phyloP scores from a whole-genome alignment of 139 green algal species.

The Pycnococcus provasolii region DNA sequence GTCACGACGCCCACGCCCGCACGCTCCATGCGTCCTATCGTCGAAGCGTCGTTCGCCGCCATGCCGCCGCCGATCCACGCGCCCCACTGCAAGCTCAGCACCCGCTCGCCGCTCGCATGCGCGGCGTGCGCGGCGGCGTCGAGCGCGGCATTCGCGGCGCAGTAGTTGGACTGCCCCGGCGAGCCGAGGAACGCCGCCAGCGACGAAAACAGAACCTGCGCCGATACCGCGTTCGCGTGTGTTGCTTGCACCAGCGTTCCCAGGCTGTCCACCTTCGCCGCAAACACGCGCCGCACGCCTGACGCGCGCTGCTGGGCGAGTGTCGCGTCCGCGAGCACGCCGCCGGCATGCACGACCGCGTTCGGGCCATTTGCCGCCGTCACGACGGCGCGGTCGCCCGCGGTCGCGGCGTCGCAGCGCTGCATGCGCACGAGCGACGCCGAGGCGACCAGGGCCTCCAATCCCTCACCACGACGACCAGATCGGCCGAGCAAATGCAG shows the following conservation, averaged over 20 bases:
- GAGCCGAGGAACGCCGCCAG: slow-evolving; percentile 37
- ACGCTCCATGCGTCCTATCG: slow-evolving; percentile 37
- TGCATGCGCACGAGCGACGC: too few species aligned
- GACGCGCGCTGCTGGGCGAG: slow-evolving; percentile 36
- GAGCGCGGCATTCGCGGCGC: slow-evolving; percentile 25
- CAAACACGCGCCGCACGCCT: slow-evolving; percentile 31
- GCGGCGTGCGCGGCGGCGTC: slow-evolving; percentile 1
- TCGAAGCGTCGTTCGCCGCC: slow-evolving; percentile 37
- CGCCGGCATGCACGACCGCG: slow-evolving; percentile 47
- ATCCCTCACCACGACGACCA: too few species aligned
- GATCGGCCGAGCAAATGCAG: too few species aligned
- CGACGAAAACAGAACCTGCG: slow-evolving; percentile 40
- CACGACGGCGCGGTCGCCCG: too few species aligned
- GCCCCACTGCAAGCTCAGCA: slow-evolving; percentile 39
- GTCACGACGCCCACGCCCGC: slow-evolving; percentile 52
- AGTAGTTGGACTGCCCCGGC: slow-evolving; percentile 32
- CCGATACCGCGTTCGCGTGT: background rate
- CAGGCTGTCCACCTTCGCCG: slow-evolving; percentile 40
- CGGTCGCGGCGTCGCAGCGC: too few species aligned
- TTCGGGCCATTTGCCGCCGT: too few species aligned
- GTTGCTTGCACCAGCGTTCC: background rate
- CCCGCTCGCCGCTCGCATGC: slow-evolving; percentile 11
- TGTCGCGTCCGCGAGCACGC: slow-evolving; percentile 48
- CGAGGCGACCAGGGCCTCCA: too few species aligned
- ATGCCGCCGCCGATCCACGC: slow-evolving; percentile 39